Evolutionary conservation across 768 basidiomycete genomes (phyloP).

Genomic region (Cystofilobasidium ferigula): DNA sequence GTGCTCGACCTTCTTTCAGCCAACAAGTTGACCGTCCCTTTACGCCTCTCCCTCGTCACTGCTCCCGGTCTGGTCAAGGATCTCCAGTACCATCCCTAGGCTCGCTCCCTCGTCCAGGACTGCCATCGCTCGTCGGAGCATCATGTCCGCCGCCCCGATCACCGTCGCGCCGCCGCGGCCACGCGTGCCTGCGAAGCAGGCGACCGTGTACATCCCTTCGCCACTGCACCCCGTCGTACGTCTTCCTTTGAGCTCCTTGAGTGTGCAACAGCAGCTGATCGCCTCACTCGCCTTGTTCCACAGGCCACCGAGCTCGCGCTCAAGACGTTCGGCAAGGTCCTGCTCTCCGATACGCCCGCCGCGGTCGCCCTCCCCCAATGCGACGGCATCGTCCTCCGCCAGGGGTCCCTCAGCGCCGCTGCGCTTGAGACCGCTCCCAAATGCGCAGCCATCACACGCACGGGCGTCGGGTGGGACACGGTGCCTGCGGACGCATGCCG

Average conservation of each 20-base stretch:
- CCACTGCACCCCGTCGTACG: slow-evolving; percentile 29
- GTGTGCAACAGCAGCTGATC: not conserved
- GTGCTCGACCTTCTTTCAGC: too few relatives aligned
- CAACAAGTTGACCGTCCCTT: too few relatives aligned
- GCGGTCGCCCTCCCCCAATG: not conserved
- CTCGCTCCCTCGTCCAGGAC: too few relatives aligned
- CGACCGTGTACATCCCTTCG: slow-evolving; percentile 30
- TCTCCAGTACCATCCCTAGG: too few relatives aligned
- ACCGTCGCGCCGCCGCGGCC: slow-evolving; percentile 29
- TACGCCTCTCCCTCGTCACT: too few relatives aligned
- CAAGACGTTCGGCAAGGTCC: not conserved
- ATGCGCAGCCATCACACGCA: not conserved
- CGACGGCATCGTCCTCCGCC: not conserved
- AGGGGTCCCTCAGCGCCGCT: not conserved
- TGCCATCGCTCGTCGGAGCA: too few relatives aligned
- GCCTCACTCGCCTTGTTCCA: too few relatives aligned
- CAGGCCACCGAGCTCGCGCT: not conserved
- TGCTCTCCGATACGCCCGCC: not conserved
- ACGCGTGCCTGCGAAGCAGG: slow-evolving; percentile 30
- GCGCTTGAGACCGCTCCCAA: not conserved
- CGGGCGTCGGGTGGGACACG: slow-evolving; percentile 28
- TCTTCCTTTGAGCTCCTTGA: not conserved
- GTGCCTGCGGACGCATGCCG: not conserved
- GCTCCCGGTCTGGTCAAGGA: too few relatives aligned
- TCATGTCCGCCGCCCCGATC: too few relatives aligned